Evolutionary conservation across 192 early-diverging fungal genomes (phyloP), one percentile per base, ranked within the genome.

Genomic region (Irineochytrium annulatum): DNA sequence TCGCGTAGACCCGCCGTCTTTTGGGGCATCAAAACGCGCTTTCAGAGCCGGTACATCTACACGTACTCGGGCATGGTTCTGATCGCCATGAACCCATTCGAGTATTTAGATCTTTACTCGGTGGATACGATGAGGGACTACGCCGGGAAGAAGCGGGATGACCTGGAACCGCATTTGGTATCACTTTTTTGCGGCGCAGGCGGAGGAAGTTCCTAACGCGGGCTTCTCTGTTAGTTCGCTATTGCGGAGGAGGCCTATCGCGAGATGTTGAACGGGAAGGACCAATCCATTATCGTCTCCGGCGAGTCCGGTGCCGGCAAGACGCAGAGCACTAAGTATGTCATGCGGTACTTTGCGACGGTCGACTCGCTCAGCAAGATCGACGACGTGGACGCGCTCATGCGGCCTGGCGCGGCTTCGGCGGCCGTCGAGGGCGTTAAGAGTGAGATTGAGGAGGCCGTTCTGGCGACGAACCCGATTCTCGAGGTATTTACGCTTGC

Each of bases 291-390:
- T 67, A 91, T 95, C 52, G 91, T 93, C 35, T 91, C 88, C 0
- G 93, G 93, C 52, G 93, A 95, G 75, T 89, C 86, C 53, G 92
- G 93, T 52, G 93, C 93, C 17, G 93, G 93, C 69, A 95, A 95
- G 72, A 95, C 93, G 1, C 85, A 87, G 43, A 87, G 84, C 52
- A 91, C 92, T 22, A 93, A 89, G 61, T 94, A 86, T 72, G 89
- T 95, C 35, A 95, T 95, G 93, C 77, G 90, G 19, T 94, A 94
- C 66, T 90, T 94, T 71, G 65, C 70, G 3, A 46, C 48, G 14
- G 68, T 72, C 13, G 70, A 69, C 35, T 48, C 68, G 28, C 58
- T 72, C 33, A 67, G 43, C 43, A 60, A 65, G 51, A 16, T 58
- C 11, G 56, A 65, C 27, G 56, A 55, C 14, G 43, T 65, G 17